These are phyloP conservation scores for Penicillium paneum DNA, from an alignment of 2,329 filamentous ascomycete genomes.

Conservation along the genomic window DNA sequence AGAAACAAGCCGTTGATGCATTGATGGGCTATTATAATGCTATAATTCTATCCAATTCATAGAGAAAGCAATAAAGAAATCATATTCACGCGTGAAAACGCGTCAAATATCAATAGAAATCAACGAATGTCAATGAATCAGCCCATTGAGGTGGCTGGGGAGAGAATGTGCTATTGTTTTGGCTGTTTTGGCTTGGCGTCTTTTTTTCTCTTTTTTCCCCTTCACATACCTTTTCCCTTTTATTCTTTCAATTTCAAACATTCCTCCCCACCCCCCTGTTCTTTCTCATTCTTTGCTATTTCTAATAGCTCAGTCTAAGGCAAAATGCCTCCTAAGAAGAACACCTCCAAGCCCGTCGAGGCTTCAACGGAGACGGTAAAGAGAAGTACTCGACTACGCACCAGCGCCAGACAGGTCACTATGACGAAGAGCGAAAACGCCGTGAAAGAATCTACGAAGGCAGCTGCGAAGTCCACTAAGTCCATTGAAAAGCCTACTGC, in stretches of 20 bases:
- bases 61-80: not conserved
- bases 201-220: slow-evolving; percentile 7
- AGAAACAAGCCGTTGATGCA: not conserved
- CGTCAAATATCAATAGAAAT: not conserved
- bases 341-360: slow-evolving; percentile 21
- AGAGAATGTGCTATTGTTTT: slow-evolving; percentile 25
- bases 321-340: slow-evolving; percentile 33
- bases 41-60: not conserved
- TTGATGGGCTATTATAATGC: not conserved
- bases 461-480: not conserved
- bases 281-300: slow-evolving; percentile 5
- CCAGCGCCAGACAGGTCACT: not conserved
- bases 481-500: not conserved
- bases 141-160: slow-evolving; percentile 1
- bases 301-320: slow-evolving; percentile 8
- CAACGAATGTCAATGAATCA: not conserved
- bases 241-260: slow-evolving; percentile 1
- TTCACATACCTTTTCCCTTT: slow-evolving; percentile 3
- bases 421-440: slow-evolving; percentile 11
- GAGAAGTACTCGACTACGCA: not conserved
- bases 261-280: slow-evolving; percentile 2
- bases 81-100: not conserved
- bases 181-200: slow-evolving; percentile 12
- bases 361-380: slow-evolving; percentile 3
- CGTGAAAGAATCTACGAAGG: slow-evolving; percentile 13